Conservation (phyloP, 768 basidiomycete species). For the Leucosporidium scottii region DNA sequence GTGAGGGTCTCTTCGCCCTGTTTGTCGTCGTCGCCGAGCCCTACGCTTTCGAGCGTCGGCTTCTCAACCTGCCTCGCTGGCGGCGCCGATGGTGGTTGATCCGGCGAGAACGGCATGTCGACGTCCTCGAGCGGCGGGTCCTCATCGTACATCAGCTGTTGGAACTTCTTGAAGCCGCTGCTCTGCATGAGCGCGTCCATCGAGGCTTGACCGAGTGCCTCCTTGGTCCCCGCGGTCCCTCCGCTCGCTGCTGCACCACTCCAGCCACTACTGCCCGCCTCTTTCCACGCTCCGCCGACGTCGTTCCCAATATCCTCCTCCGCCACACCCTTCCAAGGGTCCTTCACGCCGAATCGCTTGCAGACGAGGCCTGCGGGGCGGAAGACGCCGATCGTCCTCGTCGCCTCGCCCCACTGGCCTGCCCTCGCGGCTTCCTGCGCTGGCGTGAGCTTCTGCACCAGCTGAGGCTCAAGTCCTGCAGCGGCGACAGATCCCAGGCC, state of each 20-base stretch:
- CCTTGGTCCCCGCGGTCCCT: background rate
- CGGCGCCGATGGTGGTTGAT: conserved; percentile 34
- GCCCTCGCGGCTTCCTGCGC: conserved; percentile 70
- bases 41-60: conserved; percentile 61
- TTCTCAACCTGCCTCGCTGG: conserved; percentile 47
- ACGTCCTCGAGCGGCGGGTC: conserved; percentile 13
- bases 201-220: conserved; percentile 29
- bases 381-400: conserved; percentile 67
- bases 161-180: conserved; percentile 31
- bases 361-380: conserved; percentile 77
- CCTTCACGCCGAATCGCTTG: conserved; percentile 87
- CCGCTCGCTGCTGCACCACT: background rate
- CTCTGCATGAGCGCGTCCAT: conserved; percentile 32
- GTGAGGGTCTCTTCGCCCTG: conserved; percentile 83
- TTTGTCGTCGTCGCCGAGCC: conserved; percentile 82
- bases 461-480: conserved; percentile 46
- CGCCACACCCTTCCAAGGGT: conserved; percentile 59
- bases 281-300: conserved; percentile 17
- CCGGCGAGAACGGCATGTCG: conserved; percentile 24
- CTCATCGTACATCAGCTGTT: conserved; percentile 22
- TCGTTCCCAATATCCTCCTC: conserved; percentile 11
- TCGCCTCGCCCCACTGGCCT: conserved; percentile 88
- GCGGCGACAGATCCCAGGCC: conserved; percentile 45
- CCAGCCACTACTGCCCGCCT: conserved; percentile 16
- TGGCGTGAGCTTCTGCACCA: conserved; percentile 53